Conservation (phyloP, 208 protist genomes). For the Trypanosoma melophagium region DNA sequence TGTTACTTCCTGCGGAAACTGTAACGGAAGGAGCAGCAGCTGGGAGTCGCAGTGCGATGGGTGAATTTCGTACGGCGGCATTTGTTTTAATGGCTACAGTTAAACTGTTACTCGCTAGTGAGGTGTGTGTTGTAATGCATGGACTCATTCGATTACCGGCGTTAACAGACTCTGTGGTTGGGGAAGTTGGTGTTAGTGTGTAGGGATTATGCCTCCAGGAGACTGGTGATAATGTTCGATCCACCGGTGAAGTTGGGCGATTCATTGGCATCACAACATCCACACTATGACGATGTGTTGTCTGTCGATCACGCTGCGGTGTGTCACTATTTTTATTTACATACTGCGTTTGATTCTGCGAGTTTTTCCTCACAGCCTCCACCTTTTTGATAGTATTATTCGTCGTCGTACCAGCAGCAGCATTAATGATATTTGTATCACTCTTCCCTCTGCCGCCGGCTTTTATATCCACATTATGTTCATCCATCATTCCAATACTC, state of each 20-base stretch:
- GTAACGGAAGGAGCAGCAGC: neutral
- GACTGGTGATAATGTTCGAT: constrained; percentile 2
- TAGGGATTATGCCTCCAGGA: constrained; percentile 26
- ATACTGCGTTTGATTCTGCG: too few relatives aligned
- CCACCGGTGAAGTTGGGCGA: constrained; percentile 1
- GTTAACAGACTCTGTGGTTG: neutral
- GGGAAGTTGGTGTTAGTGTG: neutral
- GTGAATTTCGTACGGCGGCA: neutral
- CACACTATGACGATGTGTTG: too few relatives aligned
- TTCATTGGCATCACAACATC: neutral
- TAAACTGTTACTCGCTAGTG: neutral
- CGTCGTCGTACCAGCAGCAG: too few relatives aligned
- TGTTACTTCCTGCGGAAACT: neutral
- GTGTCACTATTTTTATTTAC: too few relatives aligned
- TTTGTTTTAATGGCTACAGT: constrained; percentile 7
- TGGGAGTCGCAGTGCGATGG: neutral
- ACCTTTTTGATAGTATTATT: too few relatives aligned
- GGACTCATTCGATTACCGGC: neutral
- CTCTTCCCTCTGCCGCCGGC: too few relatives aligned
- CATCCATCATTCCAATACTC: too few relatives aligned
- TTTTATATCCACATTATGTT: too few relatives aligned
- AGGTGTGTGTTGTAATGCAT: neutral
- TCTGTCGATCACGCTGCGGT: neutral
- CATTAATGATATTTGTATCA: too few relatives aligned
- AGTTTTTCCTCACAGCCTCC: neutral